These are phyloP conservation scores for Thyridium curvatum DNA, from an alignment of 2,329 filamentous ascomycete species.

Conservation along the genomic window DNA sequence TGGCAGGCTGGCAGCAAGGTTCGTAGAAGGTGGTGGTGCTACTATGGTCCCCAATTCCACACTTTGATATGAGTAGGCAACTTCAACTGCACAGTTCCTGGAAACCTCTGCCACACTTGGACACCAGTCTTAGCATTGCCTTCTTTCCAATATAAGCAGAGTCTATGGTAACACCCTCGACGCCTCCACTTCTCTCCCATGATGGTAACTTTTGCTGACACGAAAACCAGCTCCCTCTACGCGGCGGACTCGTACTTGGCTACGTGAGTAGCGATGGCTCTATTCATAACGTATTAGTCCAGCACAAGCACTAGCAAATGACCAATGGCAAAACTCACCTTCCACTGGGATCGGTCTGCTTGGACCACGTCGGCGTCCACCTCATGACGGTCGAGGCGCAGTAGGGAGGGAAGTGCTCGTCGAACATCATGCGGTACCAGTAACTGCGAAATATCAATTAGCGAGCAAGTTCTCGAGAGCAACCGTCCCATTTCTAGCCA, in stretches of 20 bases:
- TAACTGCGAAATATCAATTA: constrained; percentile 48
- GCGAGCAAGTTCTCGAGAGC: constrained; percentile 1
- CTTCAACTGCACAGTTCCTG: too few species aligned
- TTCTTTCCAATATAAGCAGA: too few species aligned
- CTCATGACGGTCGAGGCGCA: constrained; percentile 92
- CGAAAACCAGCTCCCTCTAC: constrained; percentile 10
- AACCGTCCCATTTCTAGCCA: constrained; percentile 11
- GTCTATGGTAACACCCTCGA: too few species aligned
- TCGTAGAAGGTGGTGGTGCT: too few species aligned
- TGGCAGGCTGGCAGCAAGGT: too few species aligned
- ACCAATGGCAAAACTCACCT: constrained; percentile 46
- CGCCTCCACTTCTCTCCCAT: background rate
- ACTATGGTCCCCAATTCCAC: too few species aligned
- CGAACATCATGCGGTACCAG: constrained; percentile 98
- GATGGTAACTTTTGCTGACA: constrained; percentile 10
- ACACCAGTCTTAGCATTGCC: too few species aligned
- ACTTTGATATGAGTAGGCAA: too few species aligned
- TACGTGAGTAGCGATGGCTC: constrained; percentile 71
- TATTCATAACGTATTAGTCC: constrained; percentile 25
- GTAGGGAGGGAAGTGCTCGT: constrained; percentile 91
- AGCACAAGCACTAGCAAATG: background rate
- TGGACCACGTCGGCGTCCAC: constrained; percentile 96
- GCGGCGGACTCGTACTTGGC: constrained; percentile 60
- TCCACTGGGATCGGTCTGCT: constrained; percentile 92
- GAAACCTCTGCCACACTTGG: too few species aligned